Base-by-base conservation (phyloP, 768 basidiomycete genomes). In the Calocera viscosa region DNA sequence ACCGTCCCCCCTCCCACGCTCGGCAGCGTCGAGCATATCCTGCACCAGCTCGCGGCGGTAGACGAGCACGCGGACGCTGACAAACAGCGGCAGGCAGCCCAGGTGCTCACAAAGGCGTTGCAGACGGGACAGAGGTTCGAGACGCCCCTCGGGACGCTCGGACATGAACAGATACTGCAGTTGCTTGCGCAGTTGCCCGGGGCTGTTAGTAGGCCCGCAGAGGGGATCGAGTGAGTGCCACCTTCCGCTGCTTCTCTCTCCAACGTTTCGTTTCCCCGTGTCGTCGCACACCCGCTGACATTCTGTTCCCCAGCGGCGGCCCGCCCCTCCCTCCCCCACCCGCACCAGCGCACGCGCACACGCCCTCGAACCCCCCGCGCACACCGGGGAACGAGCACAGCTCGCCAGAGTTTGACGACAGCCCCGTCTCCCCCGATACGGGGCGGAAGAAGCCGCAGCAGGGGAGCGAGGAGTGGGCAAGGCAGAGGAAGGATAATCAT, bases 401-500 rank as follows among this genome's bases (percentile, higher is more conserved):
- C 24, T 47, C 43, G 19, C 43, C 43, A 5, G 43, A 47, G 43
- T 47, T 47, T n/a, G n/a, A n/a, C 43, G 43, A 47, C 19, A 47
- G 43, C 43, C 43, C 43, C 8, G 7, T 47, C 5, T 19, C 19
- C 8, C 43, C 43, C 24, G 43, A 47, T 7, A 8, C 43, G 43
- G 43, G 43, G 8, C 19, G 43, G 8, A 47, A 24, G 43, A 47
- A 47, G 24, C 43, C 43, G 43, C 43, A 17, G 19, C 43, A 47
- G 82, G 86, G 86, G 0, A 83, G 82, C 49, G 88, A 89, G 65
- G 89, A 90, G 72, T 91, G 89, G 89, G 84, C 82, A 34, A 80
- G 87, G 68, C 86, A 88, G 72, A 79, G 89, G 68, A 91, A 90
- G 73, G 89, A 90, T 70, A 91, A 91, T 67, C 89, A 91, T 74